Base-by-base conservation (phyloP, 805 yeast species). In the Candida easanensis region DNA sequence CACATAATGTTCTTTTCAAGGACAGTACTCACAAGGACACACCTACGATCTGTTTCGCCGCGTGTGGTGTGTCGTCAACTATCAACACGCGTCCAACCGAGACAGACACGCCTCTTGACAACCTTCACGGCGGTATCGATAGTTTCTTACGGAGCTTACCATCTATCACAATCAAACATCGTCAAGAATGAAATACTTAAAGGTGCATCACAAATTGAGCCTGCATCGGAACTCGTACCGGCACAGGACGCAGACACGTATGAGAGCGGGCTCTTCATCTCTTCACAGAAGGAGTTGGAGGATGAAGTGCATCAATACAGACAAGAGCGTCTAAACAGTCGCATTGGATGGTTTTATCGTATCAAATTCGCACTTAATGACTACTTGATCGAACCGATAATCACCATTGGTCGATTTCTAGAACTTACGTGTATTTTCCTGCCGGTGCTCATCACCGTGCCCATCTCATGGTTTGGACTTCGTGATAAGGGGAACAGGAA, bases 401-500 rank as follows among this genome's bases (percentile, higher is more conserved):
- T 78, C 2, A 88, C 95, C 0, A 52, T 82, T 28, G 66, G 78
- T 0, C 69, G 99, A 32, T 85, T 90, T 53, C 28, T 82, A 6
- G 87, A 89, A 57, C 66, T 91, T 36, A 68, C 84, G 0, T 45
- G 67, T 1, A 64, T 90, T 1, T 86, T 91, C 45, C 37, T 82
- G 2, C 98, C 98, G 0, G 74, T 89, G 5, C 47, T 88, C 3
- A 27, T 81, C 7, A 41, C 74, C 0, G 71, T 79, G n/a, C 97
- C 97, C 1, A 66, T 87, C 4, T 53, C 71, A 1, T 54, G 62
- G 35, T 50, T 76, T 35, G 54, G 52, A 2, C 42, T 48, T 14
- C 41, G 57, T 4, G 42, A 46, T 20, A 50, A 53, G 19, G 50
- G 53, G 5, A 67, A 68, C 36, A 79, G 74, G 17, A 70, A 82